Conservation (phyloP, 768 basidiomycete genomes). For the Lyophyllum shimeji region DNA sequence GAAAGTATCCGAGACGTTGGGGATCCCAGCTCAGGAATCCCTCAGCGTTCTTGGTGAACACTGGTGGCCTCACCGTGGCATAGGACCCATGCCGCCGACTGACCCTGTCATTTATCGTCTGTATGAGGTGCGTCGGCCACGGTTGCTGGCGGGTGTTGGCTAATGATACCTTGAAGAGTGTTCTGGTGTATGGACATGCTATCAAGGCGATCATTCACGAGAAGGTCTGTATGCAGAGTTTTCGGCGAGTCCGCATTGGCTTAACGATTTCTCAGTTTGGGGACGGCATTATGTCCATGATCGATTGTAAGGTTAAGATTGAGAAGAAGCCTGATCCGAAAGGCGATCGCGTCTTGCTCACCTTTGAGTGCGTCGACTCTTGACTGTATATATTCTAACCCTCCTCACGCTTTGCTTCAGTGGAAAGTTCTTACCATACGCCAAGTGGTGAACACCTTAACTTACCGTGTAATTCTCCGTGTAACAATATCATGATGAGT, state of each 20-base stretch:
- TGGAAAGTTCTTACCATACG: constrained; percentile 77
- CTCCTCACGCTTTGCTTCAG: constrained; percentile 31
- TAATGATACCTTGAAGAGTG: constrained; percentile 39
- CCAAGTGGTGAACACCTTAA: constrained; percentile 54
- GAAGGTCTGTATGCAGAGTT: constrained; percentile 41
- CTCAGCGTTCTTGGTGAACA: constrained; percentile 52
- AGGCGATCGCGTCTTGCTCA: constrained; percentile 77
- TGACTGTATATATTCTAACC: not conserved
- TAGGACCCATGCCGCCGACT: constrained; percentile 69
- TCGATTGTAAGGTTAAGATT: constrained; percentile 73
- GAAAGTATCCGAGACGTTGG: constrained; percentile 51
- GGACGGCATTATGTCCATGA: constrained; percentile 89
- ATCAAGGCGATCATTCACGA: constrained; percentile 84
- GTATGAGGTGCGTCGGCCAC: constrained; percentile 59
- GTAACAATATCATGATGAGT: not conserved
- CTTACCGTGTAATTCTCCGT: not conserved
- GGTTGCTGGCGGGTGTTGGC: not conserved
- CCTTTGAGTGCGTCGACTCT: constrained; percentile 64
- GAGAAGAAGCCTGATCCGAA: constrained; percentile 72
- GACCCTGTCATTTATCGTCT: constrained; percentile 83
- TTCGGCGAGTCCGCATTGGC: not conserved
- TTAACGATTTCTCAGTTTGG: constrained; percentile 53
- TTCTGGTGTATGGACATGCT: constrained; percentile 75
- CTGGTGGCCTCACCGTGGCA: constrained; percentile 76
- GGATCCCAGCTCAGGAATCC: constrained; percentile 37